These are phyloP conservation scores for Rhizoclosmatium sp. DNA, from an alignment of 192 early-diverging fungal genomes.

Conservation along the genomic window DNA sequence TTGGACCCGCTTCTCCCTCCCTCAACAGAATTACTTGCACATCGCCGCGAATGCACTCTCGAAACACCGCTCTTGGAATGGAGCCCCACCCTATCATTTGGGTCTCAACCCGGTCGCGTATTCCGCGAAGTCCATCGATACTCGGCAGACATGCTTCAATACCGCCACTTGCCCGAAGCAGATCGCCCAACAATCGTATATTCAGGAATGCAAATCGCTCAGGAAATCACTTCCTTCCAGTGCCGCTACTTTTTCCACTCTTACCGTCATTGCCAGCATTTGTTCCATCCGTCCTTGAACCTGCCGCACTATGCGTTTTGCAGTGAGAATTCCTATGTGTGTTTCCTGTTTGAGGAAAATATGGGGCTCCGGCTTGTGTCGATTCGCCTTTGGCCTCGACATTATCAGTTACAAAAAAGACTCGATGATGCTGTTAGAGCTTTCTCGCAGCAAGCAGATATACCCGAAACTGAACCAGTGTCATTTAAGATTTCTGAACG, in stretches of 20 bases:
- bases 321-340: slow-evolving; percentile 3
- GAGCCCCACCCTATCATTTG: slow-evolving; percentile 3
- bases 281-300: slow-evolving; percentile 11
- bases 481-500: not conserved
- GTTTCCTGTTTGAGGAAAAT: slow-evolving; percentile 31
- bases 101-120: not conserved
- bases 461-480: slow-evolving; percentile 27
- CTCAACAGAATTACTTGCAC: not conserved
- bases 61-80: slow-evolving; percentile 8
- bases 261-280: not conserved
- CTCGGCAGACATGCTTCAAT: not conserved
- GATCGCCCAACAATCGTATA: slow-evolving; percentile 22
- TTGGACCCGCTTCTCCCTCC: no score
- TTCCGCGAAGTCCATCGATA: not conserved
- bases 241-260: slow-evolving; percentile 28
- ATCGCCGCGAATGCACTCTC: not conserved
- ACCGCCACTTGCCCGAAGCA: not conserved
- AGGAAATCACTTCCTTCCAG: slow-evolving; percentile 26
- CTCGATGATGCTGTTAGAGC: not conserved
- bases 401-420: not conserved
- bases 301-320: slow-evolving; percentile 6
- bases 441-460: slow-evolving; percentile 18
- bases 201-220: slow-evolving; percentile 21
- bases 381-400: slow-evolving; percentile 10
- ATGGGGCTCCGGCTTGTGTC: slow-evolving; percentile 28